Percentiles rank a stretch among this genome's conserved stretches.
phyloP scores from a whole-genome alignment of 75 land plant genomes.

The Pinus taeda region DNA sequence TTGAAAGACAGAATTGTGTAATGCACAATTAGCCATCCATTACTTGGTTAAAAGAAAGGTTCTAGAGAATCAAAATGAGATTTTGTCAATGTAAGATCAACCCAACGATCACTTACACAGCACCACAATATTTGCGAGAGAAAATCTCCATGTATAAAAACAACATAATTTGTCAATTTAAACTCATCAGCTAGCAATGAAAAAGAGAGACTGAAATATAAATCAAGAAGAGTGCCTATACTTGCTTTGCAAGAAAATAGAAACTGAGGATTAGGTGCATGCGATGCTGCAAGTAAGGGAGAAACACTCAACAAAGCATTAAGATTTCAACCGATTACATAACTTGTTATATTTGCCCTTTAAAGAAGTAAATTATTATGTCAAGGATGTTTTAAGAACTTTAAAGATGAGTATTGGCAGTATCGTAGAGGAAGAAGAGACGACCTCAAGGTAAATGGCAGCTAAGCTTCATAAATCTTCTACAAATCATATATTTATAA shows the following conservation, averaged over 20 bases:
- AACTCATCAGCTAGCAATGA: neutral
- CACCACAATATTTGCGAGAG: neutral
- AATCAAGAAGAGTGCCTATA: neutral
- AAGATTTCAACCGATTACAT: too few species aligned
- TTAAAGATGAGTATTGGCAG: too few species aligned
- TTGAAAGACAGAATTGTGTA: neutral
- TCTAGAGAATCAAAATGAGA: neutral
- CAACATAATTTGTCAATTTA: neutral
- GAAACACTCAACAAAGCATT: too few species aligned
- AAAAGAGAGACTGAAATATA: neutral
- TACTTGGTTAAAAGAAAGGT: neutral
- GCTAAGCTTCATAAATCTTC: too few species aligned
- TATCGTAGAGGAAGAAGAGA: too few species aligned
- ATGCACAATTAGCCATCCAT: neutral
- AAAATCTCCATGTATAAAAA: neutral
- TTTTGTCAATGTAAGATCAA: too few species aligned
- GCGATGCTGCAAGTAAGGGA: too few species aligned
- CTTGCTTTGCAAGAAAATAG: neutral
- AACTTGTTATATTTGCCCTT: too few species aligned
- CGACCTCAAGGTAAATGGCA: too few species aligned
- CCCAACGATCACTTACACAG: neutral
- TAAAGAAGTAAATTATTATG: too few species aligned
- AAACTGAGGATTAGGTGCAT: neutral
- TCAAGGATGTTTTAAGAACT: too few species aligned
- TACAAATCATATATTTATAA: too few species aligned